Evolutionary conservation across 2,329 filamentous ascomycete species (phyloP), one percentile per base, ranked within the genome.

Genomic region (Claviceps citrina): DNA sequence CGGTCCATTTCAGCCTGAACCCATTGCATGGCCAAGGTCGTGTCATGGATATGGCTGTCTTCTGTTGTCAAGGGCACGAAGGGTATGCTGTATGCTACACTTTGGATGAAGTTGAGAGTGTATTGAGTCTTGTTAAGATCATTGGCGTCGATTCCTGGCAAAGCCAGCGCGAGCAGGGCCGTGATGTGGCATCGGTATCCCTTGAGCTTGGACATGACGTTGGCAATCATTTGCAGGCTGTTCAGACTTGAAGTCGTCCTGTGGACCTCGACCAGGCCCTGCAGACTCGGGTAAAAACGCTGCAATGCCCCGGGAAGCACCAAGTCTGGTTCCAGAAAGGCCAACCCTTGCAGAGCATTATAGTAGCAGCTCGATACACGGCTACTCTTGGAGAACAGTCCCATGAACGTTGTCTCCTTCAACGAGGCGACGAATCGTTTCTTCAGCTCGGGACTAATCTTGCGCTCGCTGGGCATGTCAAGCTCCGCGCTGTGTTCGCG

Each of bases 111-210:
- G 49, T 87, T 84, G 43, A 98, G 68, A 0, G 91, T 93, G 59
- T 94, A 84, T 50, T 94, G 74, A 0, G 91, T 96, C 68, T 98
- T 98, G 55, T 91, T 87, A 20, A 98, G 66, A 60, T 98, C 91
- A 55, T 98, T 98, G 47, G 93, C 87, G 61, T 98, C 93, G 43
- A 98, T 93, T 18, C 91, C 93, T 0, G 93, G 93, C 25, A 98
- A 67, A 4, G 89, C 85, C 44, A 98, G 70, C 5, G 89, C 91
- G n/a, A 98, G 66, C 27, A 98, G 66, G 1, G 89, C 89, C 1
- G 91, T 98, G 46, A 98, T 79, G 57, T 98, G 91, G 54, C 91
- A 96, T 44, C 91, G 75, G 57, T 91, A 95, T n/a, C 91, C 91
- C 60, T 93, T 96, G 31, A 86, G 84, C 54, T 83, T 80, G 12